Percentiles rank a stretch among this genome's conserved stretches.
Evolutionary conservation across 2,329 filamentous ascomycete genomes (phyloP).

Genomic region (Cercospora sp.): DNA sequence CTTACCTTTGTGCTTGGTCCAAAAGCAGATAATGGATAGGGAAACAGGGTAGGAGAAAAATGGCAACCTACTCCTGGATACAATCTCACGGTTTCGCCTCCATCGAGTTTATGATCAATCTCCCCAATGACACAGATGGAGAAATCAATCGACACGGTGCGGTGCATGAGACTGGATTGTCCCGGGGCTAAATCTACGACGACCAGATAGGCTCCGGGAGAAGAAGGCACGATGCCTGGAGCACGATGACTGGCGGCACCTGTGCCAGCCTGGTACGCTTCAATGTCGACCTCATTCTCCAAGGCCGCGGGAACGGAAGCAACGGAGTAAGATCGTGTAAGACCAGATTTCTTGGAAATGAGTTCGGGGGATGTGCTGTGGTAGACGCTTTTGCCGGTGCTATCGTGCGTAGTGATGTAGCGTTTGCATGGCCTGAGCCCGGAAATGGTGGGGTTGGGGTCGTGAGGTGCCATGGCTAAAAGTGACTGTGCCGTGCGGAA

Average conservation of each 20-base stretch:
- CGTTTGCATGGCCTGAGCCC: conserved; percentile 27
- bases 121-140: conserved; percentile 26
- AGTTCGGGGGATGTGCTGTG: conserved; percentile 25
- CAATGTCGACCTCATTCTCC: conserved; percentile 23
- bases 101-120: conserved; percentile 30
- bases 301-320: conserved; percentile 25
- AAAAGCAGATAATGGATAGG: too few species aligned
- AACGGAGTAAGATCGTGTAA: conserved; percentile 25
- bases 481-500: not conserved
- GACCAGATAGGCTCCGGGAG: conserved; percentile 25
- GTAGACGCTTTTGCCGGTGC: conserved; percentile 25
- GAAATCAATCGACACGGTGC: conserved; percentile 27
- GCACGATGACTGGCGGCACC: conserved; percentile 22
- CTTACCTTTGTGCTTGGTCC: not conserved
- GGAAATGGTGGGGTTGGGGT: not conserved
- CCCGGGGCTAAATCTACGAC: conserved; percentile 29
- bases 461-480: not conserved
- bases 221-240: conserved; percentile 21
- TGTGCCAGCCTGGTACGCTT: conserved; percentile 23
- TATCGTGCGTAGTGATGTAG: conserved; percentile 30
- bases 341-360: conserved; percentile 19
- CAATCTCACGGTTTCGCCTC: conserved; percentile 27
- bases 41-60: not conserved
- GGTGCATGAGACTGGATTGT: conserved; percentile 26
- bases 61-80: conserved; percentile 23